Evolutionary conservation across 208 protist species (phyloP).

Genomic region (Leishmania turanica): DNA sequence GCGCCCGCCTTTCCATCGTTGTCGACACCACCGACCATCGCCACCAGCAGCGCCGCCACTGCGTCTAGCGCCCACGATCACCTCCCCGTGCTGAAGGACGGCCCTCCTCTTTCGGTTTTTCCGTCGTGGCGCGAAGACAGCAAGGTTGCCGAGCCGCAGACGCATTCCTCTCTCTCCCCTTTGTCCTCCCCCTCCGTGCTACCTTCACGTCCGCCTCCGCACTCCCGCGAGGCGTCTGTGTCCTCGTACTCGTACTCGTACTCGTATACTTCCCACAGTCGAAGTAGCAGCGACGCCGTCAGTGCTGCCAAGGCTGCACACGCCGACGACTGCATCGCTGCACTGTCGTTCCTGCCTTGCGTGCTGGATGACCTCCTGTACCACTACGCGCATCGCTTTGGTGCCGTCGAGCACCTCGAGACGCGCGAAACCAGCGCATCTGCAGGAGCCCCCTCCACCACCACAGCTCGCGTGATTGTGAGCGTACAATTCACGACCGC

Average conservation of each 20-base stretch:
- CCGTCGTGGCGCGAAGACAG: neutral
- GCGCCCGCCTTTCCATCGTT: neutral
- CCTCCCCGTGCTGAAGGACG: neutral
- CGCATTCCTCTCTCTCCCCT: neutral
- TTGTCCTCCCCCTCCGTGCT: neutral
- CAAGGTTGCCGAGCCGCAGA: neutral
- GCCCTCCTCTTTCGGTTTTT: neutral
- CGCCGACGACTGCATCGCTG: neutral
- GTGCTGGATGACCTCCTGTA: slow-evolving; percentile 31
- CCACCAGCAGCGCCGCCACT: neutral
- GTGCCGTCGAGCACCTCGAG: slow-evolving; percentile 55
- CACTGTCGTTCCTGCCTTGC: slow-evolving; percentile 1
- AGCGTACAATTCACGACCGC: slow-evolving; percentile 65
- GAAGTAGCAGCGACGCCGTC: neutral
- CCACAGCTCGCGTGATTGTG: slow-evolving; percentile 31
- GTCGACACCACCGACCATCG: neutral
- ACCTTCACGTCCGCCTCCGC: neutral
- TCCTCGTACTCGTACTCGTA: slow-evolving; percentile 23
- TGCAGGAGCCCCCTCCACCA: neutral
- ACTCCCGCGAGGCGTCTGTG: neutral
- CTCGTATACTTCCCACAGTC: neutral
- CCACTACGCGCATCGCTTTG: slow-evolving; percentile 44
- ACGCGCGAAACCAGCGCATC: slow-evolving; percentile 5
- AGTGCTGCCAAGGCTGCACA: slow-evolving; percentile 1
- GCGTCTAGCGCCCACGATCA: neutral